Percentiles rank a stretch among this genome's conserved stretches.
Conservation (phyloP, 2,329 filamentous ascomycete species). For the Salinomyces thailandicus region DNA sequence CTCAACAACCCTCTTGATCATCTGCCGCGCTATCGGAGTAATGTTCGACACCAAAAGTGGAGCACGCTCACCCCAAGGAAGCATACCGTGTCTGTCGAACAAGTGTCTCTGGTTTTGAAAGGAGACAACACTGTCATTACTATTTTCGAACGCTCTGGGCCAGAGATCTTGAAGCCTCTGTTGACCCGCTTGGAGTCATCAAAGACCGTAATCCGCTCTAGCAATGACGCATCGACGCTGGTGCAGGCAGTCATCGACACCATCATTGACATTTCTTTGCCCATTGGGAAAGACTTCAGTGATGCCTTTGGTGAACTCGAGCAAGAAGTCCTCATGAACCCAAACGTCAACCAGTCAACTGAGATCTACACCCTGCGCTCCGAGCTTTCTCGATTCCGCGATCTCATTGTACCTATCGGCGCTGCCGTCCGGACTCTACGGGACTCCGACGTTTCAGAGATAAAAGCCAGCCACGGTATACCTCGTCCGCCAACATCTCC, state of each 20-base stretch:
- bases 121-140: constrained; percentile 82
- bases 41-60: not conserved
- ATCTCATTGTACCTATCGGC: constrained; percentile 70
- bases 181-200: constrained; percentile 60
- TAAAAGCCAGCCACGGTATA: not conserved
- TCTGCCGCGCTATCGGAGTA: not conserved
- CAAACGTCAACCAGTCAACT: constrained; percentile 66
- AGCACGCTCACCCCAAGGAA: not conserved
- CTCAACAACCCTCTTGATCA: not conserved
- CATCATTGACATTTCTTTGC: constrained; percentile 81
- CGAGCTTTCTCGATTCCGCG: constrained; percentile 70
- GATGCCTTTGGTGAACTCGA: constrained; percentile 81
- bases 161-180: constrained; percentile 74
- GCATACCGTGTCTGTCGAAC: constrained; percentile 59
- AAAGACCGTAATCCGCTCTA: constrained; percentile 74
- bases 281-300: constrained; percentile 71
- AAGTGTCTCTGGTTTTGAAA: constrained; percentile 81
- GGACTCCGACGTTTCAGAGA: constrained; percentile 4
- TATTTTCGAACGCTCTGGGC: constrained; percentile 82
- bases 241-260: constrained; percentile 83
- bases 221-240: constrained; percentile 79
- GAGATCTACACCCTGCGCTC: constrained; percentile 59
- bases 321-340: constrained; percentile 71
- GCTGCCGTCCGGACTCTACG: constrained; percentile 66
- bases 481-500: too few species aligned